phyloP scores from a whole-genome alignment of 2,329 filamentous ascomycete species.

The Fusarium globosum region DNA sequence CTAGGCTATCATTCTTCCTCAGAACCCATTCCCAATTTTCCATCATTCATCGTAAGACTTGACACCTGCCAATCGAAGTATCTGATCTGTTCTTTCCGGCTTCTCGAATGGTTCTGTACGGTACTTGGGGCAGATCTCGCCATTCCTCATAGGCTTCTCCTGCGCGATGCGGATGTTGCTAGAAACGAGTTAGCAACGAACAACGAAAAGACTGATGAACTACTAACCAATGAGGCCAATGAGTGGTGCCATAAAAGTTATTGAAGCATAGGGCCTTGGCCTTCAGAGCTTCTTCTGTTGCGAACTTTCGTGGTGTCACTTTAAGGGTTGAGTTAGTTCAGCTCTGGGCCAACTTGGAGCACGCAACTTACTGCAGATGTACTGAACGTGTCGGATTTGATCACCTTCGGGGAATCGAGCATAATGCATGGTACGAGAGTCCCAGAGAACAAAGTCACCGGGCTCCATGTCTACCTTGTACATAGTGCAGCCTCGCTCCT shows the following conservation, averaged over 20 bases:
- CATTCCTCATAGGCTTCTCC: slow-evolving; percentile 39
- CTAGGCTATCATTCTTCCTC: background rate
- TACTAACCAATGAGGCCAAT: slow-evolving; percentile 21
- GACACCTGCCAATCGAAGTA: slow-evolving; percentile 33
- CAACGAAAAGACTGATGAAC: rapidly evolving
- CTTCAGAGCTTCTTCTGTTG: slow-evolving; percentile 13
- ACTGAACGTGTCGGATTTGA: slow-evolving; percentile 49
- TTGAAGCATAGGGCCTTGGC: background rate
- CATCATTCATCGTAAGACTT: slow-evolving; percentile 29
- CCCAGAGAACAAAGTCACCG: slow-evolving; percentile 56
- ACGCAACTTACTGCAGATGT: background rate
- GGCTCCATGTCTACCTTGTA: slow-evolving; percentile 55
- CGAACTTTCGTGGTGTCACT: slow-evolving; percentile 20
- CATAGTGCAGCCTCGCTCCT: slow-evolving; percentile 48
- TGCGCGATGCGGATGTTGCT: slow-evolving; percentile 33
- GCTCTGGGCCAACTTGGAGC: background rate
- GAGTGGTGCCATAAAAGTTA: background rate
- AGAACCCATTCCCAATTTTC: background rate
- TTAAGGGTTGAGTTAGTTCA: background rate
- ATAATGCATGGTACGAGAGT: slow-evolving; percentile 56
- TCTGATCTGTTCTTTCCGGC: slow-evolving; percentile 28
- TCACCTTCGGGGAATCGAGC: slow-evolving; percentile 52
- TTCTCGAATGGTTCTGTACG: slow-evolving; percentile 40
- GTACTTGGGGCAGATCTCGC: slow-evolving; percentile 36
- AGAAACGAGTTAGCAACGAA: background rate